Conservation (phyloP, 805 yeast species). For the Wickerhamiella domercqiae region DNA sequence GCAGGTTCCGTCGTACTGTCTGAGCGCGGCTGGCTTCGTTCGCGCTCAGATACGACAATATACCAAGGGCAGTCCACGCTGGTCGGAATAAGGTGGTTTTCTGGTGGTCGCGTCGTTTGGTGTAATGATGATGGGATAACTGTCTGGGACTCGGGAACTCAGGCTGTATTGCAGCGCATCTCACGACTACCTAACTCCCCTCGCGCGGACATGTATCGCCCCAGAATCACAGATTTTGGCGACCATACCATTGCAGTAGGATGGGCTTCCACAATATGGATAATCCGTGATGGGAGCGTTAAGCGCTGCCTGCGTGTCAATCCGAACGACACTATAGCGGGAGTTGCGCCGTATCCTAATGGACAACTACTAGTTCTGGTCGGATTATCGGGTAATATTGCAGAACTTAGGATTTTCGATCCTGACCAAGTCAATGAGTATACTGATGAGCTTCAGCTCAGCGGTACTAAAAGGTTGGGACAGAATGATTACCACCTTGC, state of each 20-base stretch:
- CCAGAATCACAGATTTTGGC: constrained; percentile 48
- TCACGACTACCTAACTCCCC: constrained; percentile 40
- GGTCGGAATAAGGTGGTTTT: constrained; percentile 42
- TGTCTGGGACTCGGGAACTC: constrained; percentile 42
- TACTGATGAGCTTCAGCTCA: constrained; percentile 62
- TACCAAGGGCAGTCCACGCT: constrained; percentile 34
- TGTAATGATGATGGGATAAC: constrained; percentile 70
- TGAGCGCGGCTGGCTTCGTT: constrained; percentile 76
- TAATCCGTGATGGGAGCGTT: constrained; percentile 23
- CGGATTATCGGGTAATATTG: constrained; percentile 15
- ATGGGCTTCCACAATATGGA: constrained; percentile 74
- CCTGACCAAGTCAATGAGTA: constrained; percentile 54
- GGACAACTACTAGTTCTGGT: constrained; percentile 11
- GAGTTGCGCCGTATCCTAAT: constrained; percentile 8
- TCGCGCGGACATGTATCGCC: constrained; percentile 73
- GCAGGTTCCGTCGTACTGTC: constrained; percentile 68
- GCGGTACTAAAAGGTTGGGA: constrained; percentile 43
- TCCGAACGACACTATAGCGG: constrained; percentile 6
- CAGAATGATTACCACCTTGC: constrained; percentile 49
- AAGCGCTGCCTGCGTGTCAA: neutral
- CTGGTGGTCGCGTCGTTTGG: constrained; percentile 59
- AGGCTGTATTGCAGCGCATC: constrained; percentile 35
- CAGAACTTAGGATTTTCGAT: constrained; percentile 62
- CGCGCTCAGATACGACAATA: constrained; percentile 50
- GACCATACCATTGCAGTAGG: constrained; percentile 54